Evolutionary conservation across 176 grass and related monocot genomes (phyloP).

Genomic region (Musa troglodytarum): DNA sequence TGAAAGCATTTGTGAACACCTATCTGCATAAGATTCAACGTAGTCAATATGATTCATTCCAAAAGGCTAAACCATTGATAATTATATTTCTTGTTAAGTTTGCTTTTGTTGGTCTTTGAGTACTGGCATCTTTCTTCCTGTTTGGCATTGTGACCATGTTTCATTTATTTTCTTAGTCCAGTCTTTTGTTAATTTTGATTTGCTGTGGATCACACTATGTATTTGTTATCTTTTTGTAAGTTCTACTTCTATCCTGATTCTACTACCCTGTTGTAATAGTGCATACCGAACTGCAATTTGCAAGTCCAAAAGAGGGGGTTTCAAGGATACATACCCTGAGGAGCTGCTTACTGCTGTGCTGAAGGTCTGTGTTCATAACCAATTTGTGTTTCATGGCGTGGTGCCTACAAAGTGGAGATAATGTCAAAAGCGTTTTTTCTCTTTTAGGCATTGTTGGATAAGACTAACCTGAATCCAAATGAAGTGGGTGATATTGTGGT

Average conservation of each 20-base stretch:
- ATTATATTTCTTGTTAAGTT: neutral
- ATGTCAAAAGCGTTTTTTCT: neutral
- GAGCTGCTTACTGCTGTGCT: slow-evolving; percentile 82
- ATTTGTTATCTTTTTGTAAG: neutral
- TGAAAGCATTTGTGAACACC: too few species aligned
- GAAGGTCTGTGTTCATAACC: slow-evolving; percentile 36
- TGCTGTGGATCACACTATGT: neutral
- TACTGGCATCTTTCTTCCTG: neutral
- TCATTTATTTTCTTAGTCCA: neutral
- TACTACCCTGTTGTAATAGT: slow-evolving; percentile 22
- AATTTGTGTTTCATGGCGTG: neutral
- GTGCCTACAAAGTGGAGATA: neutral
- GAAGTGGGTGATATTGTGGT: slow-evolving; percentile 90
- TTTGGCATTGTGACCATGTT: too few species aligned
- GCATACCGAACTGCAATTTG: slow-evolving; percentile 96
- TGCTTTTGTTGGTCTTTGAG: neutral
- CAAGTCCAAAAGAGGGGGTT: slow-evolving; percentile 80
- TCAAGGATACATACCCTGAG: slow-evolving; percentile 94
- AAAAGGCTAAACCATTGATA: too few species aligned
- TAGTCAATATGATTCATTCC: too few species aligned
- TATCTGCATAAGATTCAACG: too few species aligned
- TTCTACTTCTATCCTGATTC: neutral
- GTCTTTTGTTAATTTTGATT: neutral
- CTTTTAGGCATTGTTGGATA: slow-evolving; percentile 67
- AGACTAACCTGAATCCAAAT: slow-evolving; percentile 64